These are phyloP conservation scores for Fraxinus sp. DNA, from an alignment of 305 asterid species.

Conservation along the genomic window DNA sequence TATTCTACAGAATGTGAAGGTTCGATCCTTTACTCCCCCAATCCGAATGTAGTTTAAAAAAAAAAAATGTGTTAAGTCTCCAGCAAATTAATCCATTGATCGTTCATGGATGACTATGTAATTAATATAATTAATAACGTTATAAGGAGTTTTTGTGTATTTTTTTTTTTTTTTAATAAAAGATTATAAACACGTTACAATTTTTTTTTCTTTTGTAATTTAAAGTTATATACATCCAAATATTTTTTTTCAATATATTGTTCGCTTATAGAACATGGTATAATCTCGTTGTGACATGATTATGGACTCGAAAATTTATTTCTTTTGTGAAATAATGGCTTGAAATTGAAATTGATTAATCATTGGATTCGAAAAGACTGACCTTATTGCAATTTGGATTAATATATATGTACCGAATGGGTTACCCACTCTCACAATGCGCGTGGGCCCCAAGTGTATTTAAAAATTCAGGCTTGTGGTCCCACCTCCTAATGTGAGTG, in stretches of 20 bases:
- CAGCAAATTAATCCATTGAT: too few relatives aligned
- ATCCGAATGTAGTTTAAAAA: neutral
- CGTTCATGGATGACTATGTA: too few relatives aligned
- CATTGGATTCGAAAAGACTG: neutral
- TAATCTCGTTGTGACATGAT: neutral
- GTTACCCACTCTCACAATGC: too few relatives aligned
- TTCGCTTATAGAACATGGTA: neutral
- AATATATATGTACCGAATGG: too few relatives aligned
- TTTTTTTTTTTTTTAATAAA: too few relatives aligned
- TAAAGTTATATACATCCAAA: neutral
- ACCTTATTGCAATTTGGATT: neutral
- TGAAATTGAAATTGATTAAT: neutral
- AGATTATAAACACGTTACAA: too few relatives aligned
- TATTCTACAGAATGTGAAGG: neutral
- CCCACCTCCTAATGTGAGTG: too few relatives aligned
- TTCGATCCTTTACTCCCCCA: neutral
- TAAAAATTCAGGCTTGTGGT: too few relatives aligned
- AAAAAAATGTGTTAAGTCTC: neutral
- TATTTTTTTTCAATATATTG: too few relatives aligned
- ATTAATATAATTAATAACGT: neutral
- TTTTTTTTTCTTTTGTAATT: neutral
- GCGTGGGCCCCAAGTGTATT: too few relatives aligned
- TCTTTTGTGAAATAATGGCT: neutral
- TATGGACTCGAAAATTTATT: neutral
- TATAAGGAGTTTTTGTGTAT: neutral